These are phyloP conservation scores for Piper longum DNA, from an alignment of 164 flowering plant species.

Conservation along the genomic window DNA sequence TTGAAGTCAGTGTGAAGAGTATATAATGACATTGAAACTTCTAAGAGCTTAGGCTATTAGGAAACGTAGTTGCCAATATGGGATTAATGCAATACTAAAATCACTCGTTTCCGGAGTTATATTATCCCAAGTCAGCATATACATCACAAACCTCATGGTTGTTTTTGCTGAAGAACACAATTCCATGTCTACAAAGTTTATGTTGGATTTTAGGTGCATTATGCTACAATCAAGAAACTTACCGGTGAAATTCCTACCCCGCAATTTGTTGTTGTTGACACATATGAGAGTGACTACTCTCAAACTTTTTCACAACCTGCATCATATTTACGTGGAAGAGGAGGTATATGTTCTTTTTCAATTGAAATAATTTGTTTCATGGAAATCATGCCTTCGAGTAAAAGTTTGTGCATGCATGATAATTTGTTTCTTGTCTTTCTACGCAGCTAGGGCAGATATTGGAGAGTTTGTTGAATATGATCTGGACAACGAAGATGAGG, in stretches of 20 bases:
- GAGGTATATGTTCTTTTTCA: slow-evolving; percentile 38
- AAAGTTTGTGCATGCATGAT: background rate
- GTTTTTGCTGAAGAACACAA: too few relatives aligned
- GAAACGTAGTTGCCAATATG: too few relatives aligned
- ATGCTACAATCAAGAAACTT: slow-evolving; percentile 48
- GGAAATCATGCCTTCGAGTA: too few relatives aligned
- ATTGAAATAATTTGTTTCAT: too few relatives aligned
- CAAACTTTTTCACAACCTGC: slow-evolving; percentile 66
- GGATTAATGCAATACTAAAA: too few relatives aligned
- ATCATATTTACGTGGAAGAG: slow-evolving; percentile 84
- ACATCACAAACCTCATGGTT: too few relatives aligned
- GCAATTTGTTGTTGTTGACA: slow-evolving; percentile 75
- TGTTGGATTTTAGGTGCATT: slow-evolving; percentile 28
- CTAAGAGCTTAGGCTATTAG: too few relatives aligned
- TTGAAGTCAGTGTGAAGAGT: too few relatives aligned
- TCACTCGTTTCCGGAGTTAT: too few relatives aligned
- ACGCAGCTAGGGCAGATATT: slow-evolving; percentile 79
- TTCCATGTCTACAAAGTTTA: too few relatives aligned
- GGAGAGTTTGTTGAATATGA: slow-evolving; percentile 99
- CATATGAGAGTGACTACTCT: slow-evolving; percentile 90
- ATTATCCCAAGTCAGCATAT: too few relatives aligned
- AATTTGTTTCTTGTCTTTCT: background rate
- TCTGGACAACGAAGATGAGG: slow-evolving; percentile 3
- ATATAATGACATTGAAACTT: too few relatives aligned
- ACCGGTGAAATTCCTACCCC: slow-evolving; percentile 95